A percentile compares a stretch with the other conserved stretches of the same genome.
These are phyloP conservation scores for Coleophoma cylindrospora DNA, from an alignment of 2,329 filamentous ascomycete genomes.

Conservation along the genomic window DNA sequence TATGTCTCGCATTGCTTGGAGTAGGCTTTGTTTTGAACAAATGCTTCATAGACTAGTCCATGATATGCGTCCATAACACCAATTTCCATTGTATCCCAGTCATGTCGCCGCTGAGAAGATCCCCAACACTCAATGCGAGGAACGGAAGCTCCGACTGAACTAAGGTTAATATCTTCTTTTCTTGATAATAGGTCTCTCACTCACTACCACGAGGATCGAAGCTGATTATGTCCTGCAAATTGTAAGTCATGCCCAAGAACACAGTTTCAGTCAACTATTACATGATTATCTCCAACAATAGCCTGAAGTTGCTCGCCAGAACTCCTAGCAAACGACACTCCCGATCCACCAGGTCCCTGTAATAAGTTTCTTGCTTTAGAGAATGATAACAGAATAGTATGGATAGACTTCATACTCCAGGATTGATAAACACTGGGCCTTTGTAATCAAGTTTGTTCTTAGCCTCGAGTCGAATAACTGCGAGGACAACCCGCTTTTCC, in stretches of 20 bases:
- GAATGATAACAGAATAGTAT: too few species aligned
- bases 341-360: conserved; percentile 42
- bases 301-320: conserved; percentile 31
- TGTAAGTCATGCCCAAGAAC: too few species aligned
- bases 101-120: conserved; percentile 31
- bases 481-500: conserved; percentile 1
- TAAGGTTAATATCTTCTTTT: too few species aligned
- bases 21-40: conserved; percentile 36
- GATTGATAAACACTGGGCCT: conserved; percentile 3
- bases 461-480: conserved; percentile 3
- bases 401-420: background rate
- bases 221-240: conserved; percentile 41
- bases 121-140: conserved; percentile 45
- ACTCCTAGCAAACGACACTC: conserved; percentile 16
- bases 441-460: conserved; percentile 1
- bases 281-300: conserved; percentile 41
- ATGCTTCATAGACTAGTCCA: conserved; percentile 41
- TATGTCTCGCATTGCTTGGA: conserved; percentile 34
- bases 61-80: conserved; percentile 40
- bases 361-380: background rate
- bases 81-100: conserved; percentile 41
- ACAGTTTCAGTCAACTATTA: too few species aligned
- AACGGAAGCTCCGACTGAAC: conserved; percentile 39
- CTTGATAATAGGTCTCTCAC: too few species aligned
- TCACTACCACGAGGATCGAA: conserved; percentile 44